Evolutionary conservation across 371 early-diverging fungal genomes (phyloP).

Genomic region (Apophysomyces trapeziformis): DNA sequence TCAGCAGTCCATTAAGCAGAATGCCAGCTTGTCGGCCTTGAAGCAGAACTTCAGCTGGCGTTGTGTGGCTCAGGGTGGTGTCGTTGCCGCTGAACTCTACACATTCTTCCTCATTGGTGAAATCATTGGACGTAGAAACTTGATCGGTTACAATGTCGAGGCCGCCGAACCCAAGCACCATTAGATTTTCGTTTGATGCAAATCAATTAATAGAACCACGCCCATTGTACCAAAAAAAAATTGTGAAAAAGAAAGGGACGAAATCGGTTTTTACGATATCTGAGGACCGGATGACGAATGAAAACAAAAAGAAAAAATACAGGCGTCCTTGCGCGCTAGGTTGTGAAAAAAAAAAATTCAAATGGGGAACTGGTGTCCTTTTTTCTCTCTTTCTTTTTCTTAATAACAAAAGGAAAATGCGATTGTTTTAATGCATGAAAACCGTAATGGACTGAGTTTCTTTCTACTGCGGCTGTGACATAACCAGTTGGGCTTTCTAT

Average conservation of each 20-base stretch:
- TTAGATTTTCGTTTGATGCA: constrained; percentile 14
- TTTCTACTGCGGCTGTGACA: constrained; percentile 5
- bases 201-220: constrained; percentile 3
- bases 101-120: constrained; percentile 77
- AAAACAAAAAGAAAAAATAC: too few species aligned
- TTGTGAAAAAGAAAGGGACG: too few species aligned
- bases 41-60: constrained; percentile 52
- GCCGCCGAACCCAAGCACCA: constrained; percentile 52
- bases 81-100: constrained; percentile 68
- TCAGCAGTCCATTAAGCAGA: constrained; percentile 53
- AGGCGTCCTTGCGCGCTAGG: too few species aligned
- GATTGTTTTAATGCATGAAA: constrained; percentile 3
- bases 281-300: too few species aligned
- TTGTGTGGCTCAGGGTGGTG: constrained; percentile 58
- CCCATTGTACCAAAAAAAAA: background rate
- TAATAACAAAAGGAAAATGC: background rate
- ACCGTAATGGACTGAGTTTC: background rate
- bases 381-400: background rate
- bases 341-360: background rate
- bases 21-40: constrained; percentile 50
- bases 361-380: background rate
- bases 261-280: too few species aligned
- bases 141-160: constrained; percentile 72
- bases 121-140: constrained; percentile 74
- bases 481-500: constrained; percentile 8